Evolutionary conservation across 2,329 filamentous ascomycete species (phyloP).

Genomic region (Colletotrichum coccodes): DNA sequence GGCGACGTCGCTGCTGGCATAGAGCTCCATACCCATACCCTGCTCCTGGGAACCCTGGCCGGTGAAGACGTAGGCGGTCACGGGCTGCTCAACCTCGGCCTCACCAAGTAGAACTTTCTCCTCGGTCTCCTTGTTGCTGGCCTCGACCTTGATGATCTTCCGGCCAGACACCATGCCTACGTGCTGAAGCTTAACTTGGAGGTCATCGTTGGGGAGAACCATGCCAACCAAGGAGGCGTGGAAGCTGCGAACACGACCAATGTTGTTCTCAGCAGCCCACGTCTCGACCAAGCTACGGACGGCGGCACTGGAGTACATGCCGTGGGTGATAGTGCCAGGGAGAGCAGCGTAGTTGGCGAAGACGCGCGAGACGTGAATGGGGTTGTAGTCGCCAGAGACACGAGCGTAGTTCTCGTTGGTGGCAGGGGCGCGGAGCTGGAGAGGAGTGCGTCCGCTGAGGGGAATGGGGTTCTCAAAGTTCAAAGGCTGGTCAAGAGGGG

Average conservation of each 20-base stretch:
- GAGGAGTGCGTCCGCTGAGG: slow-evolving; percentile 88
- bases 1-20: slow-evolving; percentile 90
- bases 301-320: slow-evolving; percentile 98
- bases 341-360: slow-evolving; percentile 97
- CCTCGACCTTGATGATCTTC: slow-evolving; percentile 99
- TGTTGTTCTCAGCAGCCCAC: slow-evolving; percentile 98
- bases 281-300: slow-evolving; percentile 97
- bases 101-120: slow-evolving; percentile 96
- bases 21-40: slow-evolving; percentile 99
- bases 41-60: slow-evolving; percentile 99
- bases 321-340: slow-evolving; percentile 96
- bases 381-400: slow-evolving; percentile 98
- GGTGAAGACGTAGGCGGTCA: slow-evolving; percentile 97
- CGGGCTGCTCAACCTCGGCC: slow-evolving; percentile 97
- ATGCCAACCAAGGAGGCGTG: slow-evolving; percentile 97
- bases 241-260: slow-evolving; percentile 96
- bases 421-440: slow-evolving; percentile 88
- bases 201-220: slow-evolving; percentile 96
- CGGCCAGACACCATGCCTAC: slow-evolving; percentile 97
- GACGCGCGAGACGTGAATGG: slow-evolving; percentile 96
- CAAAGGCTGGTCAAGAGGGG: slow-evolving; percentile 93
- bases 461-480: slow-evolving; percentile 98
- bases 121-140: slow-evolving; percentile 93
- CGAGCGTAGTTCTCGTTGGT: slow-evolving; percentile 98
- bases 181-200: slow-evolving; percentile 95